Conservation (phyloP, 345 rosid genomes). For the Rhodamnia argentea region DNA sequence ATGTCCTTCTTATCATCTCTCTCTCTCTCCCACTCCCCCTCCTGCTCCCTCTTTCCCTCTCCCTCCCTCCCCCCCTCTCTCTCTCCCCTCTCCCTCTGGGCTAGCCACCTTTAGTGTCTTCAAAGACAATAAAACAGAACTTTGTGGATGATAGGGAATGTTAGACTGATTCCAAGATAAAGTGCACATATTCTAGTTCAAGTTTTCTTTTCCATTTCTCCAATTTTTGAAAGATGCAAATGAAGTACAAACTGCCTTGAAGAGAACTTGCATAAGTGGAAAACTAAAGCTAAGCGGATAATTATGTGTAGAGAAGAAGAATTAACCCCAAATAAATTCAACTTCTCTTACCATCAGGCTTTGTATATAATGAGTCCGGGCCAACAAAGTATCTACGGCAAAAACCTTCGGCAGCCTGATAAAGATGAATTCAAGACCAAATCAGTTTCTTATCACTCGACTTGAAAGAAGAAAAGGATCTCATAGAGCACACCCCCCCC, state of each 20-base stretch:
- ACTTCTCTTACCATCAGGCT: constrained; percentile 54
- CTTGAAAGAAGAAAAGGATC: not conserved
- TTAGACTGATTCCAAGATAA: not conserved
- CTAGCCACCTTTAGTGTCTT: not conserved
- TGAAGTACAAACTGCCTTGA: not conserved
- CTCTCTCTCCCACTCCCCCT: not conserved
- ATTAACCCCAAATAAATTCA: not conserved
- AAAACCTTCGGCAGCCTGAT: constrained; percentile 93
- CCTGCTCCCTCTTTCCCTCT: not conserved
- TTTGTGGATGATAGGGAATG: not conserved
- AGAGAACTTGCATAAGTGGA: not conserved
- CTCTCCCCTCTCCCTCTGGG: not conserved
- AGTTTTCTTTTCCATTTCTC: not conserved
- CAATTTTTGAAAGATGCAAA: not conserved
- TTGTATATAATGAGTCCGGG: constrained; percentile 47
- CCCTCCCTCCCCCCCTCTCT: no score
- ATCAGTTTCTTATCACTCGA: not conserved
- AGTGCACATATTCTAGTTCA: not conserved
- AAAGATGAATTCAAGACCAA: not conserved
- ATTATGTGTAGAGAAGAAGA: not conserved
- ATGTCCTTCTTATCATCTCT: not conserved
- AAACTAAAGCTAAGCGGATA: not conserved
- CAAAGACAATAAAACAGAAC: not conserved
- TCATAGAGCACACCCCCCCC: not conserved
- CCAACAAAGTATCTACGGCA: constrained; percentile 70